A percentile compares a stretch with the other conserved stretches of the same genome.
Evolutionary conservation across 2,329 filamentous ascomycete genomes (phyloP).

Genomic region (Aspergillus latus): DNA sequence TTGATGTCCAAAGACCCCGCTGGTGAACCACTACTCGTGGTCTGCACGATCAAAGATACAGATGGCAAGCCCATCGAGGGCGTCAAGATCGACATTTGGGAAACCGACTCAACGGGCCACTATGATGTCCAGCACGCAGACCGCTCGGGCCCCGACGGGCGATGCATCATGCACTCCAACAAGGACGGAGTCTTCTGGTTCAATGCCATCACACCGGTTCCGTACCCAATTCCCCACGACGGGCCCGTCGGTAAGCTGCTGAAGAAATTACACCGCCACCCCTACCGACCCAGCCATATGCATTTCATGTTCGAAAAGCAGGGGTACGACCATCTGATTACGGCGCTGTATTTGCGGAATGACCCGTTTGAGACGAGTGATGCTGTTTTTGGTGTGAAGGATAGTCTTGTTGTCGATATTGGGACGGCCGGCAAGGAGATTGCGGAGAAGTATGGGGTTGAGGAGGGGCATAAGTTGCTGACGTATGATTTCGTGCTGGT

Average conservation of each 20-base stretch:
- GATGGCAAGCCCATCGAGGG: constrained; percentile 61
- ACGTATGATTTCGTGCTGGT: constrained; percentile 77
- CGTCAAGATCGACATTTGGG: constrained; percentile 80
- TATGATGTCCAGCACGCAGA: constrained; percentile 78
- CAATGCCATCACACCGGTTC: constrained; percentile 77
- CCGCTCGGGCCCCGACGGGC: constrained; percentile 65
- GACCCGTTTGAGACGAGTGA: constrained; percentile 82
- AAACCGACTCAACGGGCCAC: constrained; percentile 75
- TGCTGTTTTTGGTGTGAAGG: constrained; percentile 83
- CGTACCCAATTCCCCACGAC: constrained; percentile 82
- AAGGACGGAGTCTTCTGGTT: constrained; percentile 78
- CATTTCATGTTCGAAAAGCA: constrained; percentile 86
- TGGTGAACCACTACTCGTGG: constrained; percentile 68
- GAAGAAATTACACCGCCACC: constrained; percentile 66
- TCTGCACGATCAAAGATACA: constrained; percentile 71
- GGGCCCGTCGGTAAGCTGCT: constrained; percentile 77
- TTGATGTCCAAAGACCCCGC: constrained; percentile 67
- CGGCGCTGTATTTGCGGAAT: constrained; percentile 75
- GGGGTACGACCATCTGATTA: constrained; percentile 77
- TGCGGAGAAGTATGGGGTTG: constrained; percentile 62
- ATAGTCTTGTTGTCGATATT: constrained; percentile 71
- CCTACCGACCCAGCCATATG: constrained; percentile 74
- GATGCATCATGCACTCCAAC: constrained; percentile 70
- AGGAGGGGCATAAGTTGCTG: constrained; percentile 63
- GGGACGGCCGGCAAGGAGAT: constrained; percentile 53